Evolutionary conservation across 78 protist species (phyloP).

Genomic region (Emiliania huxleyi): DNA sequence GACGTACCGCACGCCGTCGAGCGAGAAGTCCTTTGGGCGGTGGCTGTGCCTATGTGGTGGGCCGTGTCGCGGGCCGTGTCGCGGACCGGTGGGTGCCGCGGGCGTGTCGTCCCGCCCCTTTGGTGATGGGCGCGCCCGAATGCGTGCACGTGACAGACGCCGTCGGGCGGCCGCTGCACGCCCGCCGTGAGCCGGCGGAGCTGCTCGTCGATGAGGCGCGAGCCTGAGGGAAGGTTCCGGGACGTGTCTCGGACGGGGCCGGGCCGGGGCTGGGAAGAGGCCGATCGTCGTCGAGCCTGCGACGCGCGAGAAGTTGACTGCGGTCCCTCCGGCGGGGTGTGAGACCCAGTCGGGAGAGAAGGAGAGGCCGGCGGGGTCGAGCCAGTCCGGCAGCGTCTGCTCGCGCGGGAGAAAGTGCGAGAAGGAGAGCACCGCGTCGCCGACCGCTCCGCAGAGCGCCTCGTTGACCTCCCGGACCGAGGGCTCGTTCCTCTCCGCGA

Average conservation of each 20-base stretch:
- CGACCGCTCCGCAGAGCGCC: neutral
- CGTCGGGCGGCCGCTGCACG: too few relatives aligned
- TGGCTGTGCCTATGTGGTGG: neutral
- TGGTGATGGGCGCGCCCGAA: too few relatives aligned
- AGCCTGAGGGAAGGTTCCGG: too few relatives aligned
- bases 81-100: too few relatives aligned
- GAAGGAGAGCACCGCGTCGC: neutral
- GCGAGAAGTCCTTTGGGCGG: neutral
- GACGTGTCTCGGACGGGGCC: too few relatives aligned
- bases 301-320: neutral
- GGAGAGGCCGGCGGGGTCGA: neutral
- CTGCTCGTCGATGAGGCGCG: too few relatives aligned
- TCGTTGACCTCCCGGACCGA: neutral
- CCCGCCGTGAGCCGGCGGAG: too few relatives aligned
- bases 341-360: neutral
- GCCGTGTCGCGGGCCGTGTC: too few relatives aligned
- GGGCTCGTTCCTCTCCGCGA: neutral
- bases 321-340: neutral
- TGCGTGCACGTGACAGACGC: too few relatives aligned
- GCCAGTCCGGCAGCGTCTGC: neutral
- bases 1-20: neutral
- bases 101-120: too few relatives aligned
- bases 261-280: neutral
- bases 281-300: neutral
- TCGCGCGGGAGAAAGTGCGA: neutral